These are phyloP conservation scores for Albifimbria verrucaria DNA, from an alignment of 2,329 filamentous ascomycete genomes.

Conservation along the genomic window DNA sequence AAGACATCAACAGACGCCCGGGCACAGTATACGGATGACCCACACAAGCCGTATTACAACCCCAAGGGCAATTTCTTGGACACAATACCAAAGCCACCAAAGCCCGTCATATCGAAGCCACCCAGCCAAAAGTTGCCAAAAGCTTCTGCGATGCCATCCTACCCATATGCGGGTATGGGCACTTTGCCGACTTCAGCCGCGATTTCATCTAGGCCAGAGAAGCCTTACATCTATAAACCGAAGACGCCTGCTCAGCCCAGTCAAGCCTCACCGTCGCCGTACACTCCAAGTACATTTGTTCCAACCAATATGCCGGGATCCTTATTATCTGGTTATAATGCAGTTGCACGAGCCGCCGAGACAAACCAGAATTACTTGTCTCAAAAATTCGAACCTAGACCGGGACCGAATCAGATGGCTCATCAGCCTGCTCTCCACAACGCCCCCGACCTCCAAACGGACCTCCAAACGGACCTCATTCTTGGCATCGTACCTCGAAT, in stretches of 20 bases:
- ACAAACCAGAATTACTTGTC: slow-evolving; percentile 9
- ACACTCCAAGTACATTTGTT: slow-evolving; percentile 21
- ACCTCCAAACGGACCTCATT: neutral
- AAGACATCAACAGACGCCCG: slow-evolving; percentile 84
- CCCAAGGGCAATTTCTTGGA: slow-evolving; percentile 70
- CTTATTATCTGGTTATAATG: neutral
- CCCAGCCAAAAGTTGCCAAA: slow-evolving; percentile 23
- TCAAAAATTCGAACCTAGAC: slow-evolving; percentile 19
- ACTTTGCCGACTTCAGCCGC: neutral
- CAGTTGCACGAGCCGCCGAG: slow-evolving; percentile 8
- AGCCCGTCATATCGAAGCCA: slow-evolving; percentile 24
- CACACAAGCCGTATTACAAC: slow-evolving; percentile 56
- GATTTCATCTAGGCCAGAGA: slow-evolving; percentile 27
- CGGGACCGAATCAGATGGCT: slow-evolving; percentile 12
- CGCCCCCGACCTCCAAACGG: no score
- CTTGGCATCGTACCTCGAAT: neutral
- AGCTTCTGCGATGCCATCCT: slow-evolving; percentile 7
- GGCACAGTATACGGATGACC: slow-evolving; percentile 86
- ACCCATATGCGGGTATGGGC: slow-evolving; percentile 5
- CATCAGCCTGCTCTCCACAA: slow-evolving; percentile 2
- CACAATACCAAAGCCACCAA: slow-evolving; percentile 55
- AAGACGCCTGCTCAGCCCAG: slow-evolving; percentile 29
- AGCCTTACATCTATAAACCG: slow-evolving; percentile 54
- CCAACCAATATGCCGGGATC: slow-evolving; percentile 7
- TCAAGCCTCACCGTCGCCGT: slow-evolving; percentile 15